phyloP scores from a whole-genome alignment of 371 early-diverging fungal species.

The Mycotypha africana region DNA sequence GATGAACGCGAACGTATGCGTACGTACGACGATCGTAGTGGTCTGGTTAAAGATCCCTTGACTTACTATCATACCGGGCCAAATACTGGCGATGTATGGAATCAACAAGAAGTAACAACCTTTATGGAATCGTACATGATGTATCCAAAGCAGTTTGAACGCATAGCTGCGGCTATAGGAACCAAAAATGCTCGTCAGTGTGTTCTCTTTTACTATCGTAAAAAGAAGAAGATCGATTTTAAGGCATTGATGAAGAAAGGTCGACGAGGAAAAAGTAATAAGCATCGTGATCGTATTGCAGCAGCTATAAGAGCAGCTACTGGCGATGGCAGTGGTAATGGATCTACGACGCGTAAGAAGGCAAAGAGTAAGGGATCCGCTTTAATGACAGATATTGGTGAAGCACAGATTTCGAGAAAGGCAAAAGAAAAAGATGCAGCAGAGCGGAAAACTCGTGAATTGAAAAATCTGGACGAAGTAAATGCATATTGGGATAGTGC shows the following conservation, averaged over 20 bases:
- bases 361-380: constrained; percentile 62
- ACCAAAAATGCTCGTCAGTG: constrained; percentile 82
- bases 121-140: constrained; percentile 76
- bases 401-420: constrained; percentile 47
- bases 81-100: constrained; percentile 70
- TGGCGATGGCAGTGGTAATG: constrained; percentile 17
- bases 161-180: constrained; percentile 72
- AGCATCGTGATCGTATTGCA: constrained; percentile 35
- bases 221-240: constrained; percentile 80
- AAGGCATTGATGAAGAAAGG: constrained; percentile 65
- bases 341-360: constrained; percentile 19
- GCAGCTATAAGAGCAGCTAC: constrained; percentile 42
- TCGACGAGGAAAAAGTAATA: constrained; percentile 41
- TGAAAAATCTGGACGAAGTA: constrained; percentile 37
- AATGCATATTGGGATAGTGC: constrained; percentile 37
- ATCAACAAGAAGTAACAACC: constrained; percentile 68
- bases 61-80: constrained; percentile 55
- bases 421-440: constrained; percentile 43
- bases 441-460: constrained; percentile 37
- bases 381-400: constrained; percentile 58
- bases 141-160: constrained; percentile 89
- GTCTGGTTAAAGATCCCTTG: constrained; percentile 55
- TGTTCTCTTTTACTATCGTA: constrained; percentile 88
- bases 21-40: constrained; percentile 60
- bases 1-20: constrained; percentile 56